These are phyloP conservation scores for Blastobotrys aristatus DNA, from an alignment of 1,139 yeast species.

Conservation along the genomic window DNA sequence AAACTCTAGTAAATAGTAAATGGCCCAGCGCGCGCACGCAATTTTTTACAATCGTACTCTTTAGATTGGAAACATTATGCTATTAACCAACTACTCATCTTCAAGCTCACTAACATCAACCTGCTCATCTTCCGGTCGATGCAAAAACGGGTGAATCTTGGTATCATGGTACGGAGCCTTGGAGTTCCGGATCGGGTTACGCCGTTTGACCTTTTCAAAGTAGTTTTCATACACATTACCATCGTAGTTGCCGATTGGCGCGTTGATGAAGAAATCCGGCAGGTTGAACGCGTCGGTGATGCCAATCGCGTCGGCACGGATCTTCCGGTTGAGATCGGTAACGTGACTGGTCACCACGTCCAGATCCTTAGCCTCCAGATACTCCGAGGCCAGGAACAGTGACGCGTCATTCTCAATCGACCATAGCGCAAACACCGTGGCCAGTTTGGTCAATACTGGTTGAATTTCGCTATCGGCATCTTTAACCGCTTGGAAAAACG, in stretches of 20 bases:
- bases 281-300: slow-evolving; percentile 84
- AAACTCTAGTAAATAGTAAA: too few species aligned
- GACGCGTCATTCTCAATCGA: slow-evolving; percentile 74
- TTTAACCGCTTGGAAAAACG: slow-evolving; percentile 35
- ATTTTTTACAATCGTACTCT: too few species aligned
- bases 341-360: slow-evolving; percentile 24
- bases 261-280: slow-evolving; percentile 77
- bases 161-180: slow-evolving; percentile 39
- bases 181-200: slow-evolving; percentile 33
- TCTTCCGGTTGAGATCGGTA: slow-evolving; percentile 33
- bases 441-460: slow-evolving; percentile 44
- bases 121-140: slow-evolving; percentile 31
- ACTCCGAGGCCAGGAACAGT: slow-evolving; percentile 47
- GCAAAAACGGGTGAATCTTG: slow-evolving; percentile 39
- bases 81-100: not conserved
- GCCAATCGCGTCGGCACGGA: slow-evolving; percentile 68
- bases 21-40: too few species aligned
- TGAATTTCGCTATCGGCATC: slow-evolving; percentile 27
- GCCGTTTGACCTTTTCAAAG: slow-evolving; percentile 37
- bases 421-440: slow-evolving; percentile 59
- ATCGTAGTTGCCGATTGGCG: slow-evolving; percentile 77
- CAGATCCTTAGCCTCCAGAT: slow-evolving; percentile 1
- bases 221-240: slow-evolving; percentile 86
- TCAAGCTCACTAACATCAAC: not conserved
- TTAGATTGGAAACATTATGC: too few species aligned